Evolutionary conservation across 345 rosid species (phyloP).

Genomic region (Pugionium dolabratum): DNA sequence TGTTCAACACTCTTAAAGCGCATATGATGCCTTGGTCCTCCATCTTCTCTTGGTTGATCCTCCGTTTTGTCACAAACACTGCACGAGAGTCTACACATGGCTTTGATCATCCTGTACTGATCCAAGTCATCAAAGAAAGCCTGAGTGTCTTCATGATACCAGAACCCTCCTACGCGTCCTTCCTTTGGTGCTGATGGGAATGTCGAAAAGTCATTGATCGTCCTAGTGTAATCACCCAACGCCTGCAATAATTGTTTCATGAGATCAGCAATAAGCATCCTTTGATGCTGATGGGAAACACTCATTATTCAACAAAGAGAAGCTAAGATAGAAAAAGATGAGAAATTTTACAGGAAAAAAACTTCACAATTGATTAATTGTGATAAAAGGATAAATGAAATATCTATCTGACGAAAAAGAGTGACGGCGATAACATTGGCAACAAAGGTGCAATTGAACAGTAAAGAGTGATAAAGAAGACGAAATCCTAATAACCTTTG

Average conservation of each 20-base stretch:
- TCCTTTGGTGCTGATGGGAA: constrained; percentile 81
- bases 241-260: constrained; percentile 49
- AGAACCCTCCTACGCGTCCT: constrained; percentile 72
- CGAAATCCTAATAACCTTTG: constrained; percentile 56
- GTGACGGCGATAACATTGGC: not conserved
- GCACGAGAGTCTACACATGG: constrained; percentile 96
- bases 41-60: constrained; percentile 31
- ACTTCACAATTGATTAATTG: not conserved
- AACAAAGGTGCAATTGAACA: not conserved
- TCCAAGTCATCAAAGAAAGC: constrained; percentile 89
- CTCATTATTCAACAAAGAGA: no score
- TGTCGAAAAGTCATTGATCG: constrained; percentile 78
- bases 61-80: constrained; percentile 77
- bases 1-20: constrained; percentile 84
- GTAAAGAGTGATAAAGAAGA: not conserved
- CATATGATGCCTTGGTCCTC: constrained; percentile 45
- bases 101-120: constrained; percentile 95
- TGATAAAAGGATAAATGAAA: not conserved
- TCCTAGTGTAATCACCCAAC: constrained; percentile 86
- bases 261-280: no score
- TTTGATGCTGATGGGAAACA: constrained; percentile 63
- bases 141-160: constrained; percentile 87
- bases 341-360: no score
- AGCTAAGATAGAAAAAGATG: no score
- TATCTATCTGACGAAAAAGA: not conserved